A percentile compares a stretch with the other conserved stretches of the same genome.
Evolutionary conservation across 2,329 filamentous ascomycete genomes (phyloP).

Genomic region (Calonectria pseudoreteaudii): DNA sequence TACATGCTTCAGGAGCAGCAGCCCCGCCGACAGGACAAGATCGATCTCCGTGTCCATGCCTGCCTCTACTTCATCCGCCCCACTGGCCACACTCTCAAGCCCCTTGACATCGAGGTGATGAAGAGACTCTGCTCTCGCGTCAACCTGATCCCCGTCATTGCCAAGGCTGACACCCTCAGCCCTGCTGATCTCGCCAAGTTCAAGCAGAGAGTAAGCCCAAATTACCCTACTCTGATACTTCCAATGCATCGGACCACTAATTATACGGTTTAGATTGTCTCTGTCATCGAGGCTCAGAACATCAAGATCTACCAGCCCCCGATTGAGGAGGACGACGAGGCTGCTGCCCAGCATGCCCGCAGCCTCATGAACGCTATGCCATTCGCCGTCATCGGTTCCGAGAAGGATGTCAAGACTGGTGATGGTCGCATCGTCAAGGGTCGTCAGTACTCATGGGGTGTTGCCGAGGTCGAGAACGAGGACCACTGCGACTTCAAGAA

Average conservation of each 20-base stretch:
- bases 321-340: conserved; percentile 97
- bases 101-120: conserved; percentile 99
- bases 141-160: conserved; percentile 97
- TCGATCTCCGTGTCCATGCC: conserved; percentile 97
- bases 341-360: conserved; percentile 93
- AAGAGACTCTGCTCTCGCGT: conserved; percentile 98
- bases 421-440: conserved; percentile 99
- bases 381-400: conserved; percentile 97
- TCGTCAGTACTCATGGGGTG: conserved; percentile 98
- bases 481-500: conserved; percentile 99
- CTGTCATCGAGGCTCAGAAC: conserved; percentile 96
- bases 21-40: conserved; percentile 97
- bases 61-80: conserved; percentile 99
- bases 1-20: conserved; percentile 99
- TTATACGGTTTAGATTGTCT: conserved; percentile 76
- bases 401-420: conserved; percentile 98
- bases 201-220: conserved; percentile 84
- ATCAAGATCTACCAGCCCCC: conserved; percentile 99
- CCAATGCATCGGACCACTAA: not conserved
- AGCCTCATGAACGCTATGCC: conserved; percentile 97
- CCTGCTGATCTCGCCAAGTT: conserved; percentile 91
- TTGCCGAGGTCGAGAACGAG: conserved; percentile 99
- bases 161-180: conserved; percentile 98
- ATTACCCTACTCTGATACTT: not conserved
- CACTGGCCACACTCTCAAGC: conserved; percentile 98